These are phyloP conservation scores for Rubia peregrina DNA, from an alignment of 305 asterid species.

Conservation along the genomic window DNA sequence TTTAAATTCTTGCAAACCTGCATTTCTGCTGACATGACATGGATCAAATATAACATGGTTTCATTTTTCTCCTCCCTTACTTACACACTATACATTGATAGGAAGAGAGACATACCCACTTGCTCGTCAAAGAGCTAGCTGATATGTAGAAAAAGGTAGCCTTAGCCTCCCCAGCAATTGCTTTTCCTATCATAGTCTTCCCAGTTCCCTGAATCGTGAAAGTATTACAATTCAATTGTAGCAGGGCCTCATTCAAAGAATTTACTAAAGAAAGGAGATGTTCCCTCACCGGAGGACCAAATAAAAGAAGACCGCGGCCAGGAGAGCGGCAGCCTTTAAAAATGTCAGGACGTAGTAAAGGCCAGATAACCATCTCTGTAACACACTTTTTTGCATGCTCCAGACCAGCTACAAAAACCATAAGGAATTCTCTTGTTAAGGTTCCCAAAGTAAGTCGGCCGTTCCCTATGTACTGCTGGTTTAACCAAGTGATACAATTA, in stretches of 20 bases:
- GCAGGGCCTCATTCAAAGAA: neutral
- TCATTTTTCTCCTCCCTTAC: constrained; percentile 1
- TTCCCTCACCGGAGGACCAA: constrained; percentile 94
- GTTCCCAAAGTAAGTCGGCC: neutral
- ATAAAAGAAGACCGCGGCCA: constrained; percentile 98
- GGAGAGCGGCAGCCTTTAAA: constrained; percentile 99
- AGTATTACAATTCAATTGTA: constrained; percentile 25
- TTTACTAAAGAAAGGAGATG: constrained; percentile 7
- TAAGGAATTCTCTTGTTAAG: constrained; percentile 7
- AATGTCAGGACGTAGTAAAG: constrained; percentile 88
- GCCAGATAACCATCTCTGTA: constrained; percentile 99
- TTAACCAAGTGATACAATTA: neutral
- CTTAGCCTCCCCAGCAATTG: constrained; percentile 99
- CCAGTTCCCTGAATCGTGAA: constrained; percentile 80
- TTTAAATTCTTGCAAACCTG: neutral
- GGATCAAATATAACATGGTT: neutral
- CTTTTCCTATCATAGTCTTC: constrained; percentile 99
- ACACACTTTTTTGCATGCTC: constrained; percentile 98
- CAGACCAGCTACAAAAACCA: constrained; percentile 63
- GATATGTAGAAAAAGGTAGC: constrained; percentile 99
- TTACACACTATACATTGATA: neutral
- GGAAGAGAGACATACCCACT: constrained; percentile 60
- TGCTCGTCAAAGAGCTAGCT: constrained; percentile 97
- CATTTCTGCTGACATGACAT: neutral
- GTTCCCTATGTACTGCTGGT: neutral